Conservation (phyloP, 2,329 filamentous ascomycete species). For the Grosmannia serpens region DNA sequence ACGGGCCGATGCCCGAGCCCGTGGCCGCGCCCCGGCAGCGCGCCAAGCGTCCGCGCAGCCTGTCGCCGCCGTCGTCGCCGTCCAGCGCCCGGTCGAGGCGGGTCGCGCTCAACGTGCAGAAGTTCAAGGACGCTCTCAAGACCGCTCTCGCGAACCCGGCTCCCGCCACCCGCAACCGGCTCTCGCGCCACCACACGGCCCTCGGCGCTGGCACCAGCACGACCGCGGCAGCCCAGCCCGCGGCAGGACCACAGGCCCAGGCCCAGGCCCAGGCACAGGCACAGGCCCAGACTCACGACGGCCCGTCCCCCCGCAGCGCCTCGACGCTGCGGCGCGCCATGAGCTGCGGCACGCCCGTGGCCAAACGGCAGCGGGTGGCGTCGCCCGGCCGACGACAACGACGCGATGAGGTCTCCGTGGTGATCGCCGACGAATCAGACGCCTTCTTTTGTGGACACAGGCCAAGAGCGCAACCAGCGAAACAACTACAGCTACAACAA, state of each 20-base stretch:
- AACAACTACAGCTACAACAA: not conserved
- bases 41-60: conserved; percentile 61
- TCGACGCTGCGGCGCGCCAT: conserved; percentile 45
- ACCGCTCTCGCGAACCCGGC: conserved; percentile 51
- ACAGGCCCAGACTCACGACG: conserved; percentile 25
- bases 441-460: not conserved
- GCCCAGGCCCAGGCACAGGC: conserved; percentile 6
- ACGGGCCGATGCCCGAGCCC: conserved; percentile 23
- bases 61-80: conserved; percentile 61
- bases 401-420: too few relatives aligned
- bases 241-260: too few relatives aligned
- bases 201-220: not conserved
- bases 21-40: conserved; percentile 33
- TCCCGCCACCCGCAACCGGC: conserved; percentile 30
- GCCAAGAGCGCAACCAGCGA: not conserved
- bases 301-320: conserved; percentile 11
- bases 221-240: not conserved
- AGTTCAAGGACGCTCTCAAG: conserved; percentile 45
- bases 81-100: conserved; percentile 31
- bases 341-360: conserved; percentile 60
- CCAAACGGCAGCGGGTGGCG: conserved; percentile 53
- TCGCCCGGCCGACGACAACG: not conserved
- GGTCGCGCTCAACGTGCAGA: conserved; percentile 44
- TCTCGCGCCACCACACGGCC: conserved; percentile 5
- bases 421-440: not conserved